Evolutionary conservation across 73 alveolate species (phyloP).

Genomic region (Paramecium octaurelia): DNA sequence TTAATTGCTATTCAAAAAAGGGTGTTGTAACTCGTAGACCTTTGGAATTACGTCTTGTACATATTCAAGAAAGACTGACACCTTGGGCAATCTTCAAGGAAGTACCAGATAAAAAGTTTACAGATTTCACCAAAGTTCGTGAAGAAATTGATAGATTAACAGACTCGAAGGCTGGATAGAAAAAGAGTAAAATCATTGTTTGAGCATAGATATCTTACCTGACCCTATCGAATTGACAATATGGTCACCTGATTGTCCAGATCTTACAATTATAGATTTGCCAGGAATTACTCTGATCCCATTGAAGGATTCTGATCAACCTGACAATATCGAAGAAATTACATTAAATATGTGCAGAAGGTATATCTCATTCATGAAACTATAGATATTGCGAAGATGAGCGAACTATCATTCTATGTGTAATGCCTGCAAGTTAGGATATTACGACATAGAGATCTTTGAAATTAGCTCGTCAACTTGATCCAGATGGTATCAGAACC

Average conservation of each 20-base stretch:
- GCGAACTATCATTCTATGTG: slow-evolving; percentile 88
- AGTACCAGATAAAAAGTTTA: slow-evolving; percentile 68
- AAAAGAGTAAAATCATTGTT: slow-evolving; percentile 58
- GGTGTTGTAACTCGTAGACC: slow-evolving; percentile 95
- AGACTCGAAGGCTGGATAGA: slow-evolving; percentile 87
- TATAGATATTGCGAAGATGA: slow-evolving; percentile 84
- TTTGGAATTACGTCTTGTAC: slow-evolving; percentile 86
- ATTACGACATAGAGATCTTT: slow-evolving; percentile 93
- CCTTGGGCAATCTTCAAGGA: slow-evolving; percentile 80
- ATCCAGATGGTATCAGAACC: slow-evolving; percentile 90
- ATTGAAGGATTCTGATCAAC: slow-evolving; percentile 64
- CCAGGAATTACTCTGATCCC: slow-evolving; percentile 91
- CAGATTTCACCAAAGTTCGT: slow-evolving; percentile 78
- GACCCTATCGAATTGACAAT: slow-evolving; percentile 77
- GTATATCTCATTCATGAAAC: background rate
- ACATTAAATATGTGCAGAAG: slow-evolving; percentile 65
- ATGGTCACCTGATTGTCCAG: slow-evolving; percentile 85
- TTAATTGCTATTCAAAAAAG: slow-evolving; percentile 15
- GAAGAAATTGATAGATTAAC: slow-evolving; percentile 87
- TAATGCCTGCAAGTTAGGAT: slow-evolving; percentile 94
- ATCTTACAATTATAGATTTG: slow-evolving; percentile 86
- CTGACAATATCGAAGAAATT: slow-evolving; percentile 66
- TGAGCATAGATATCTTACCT: slow-evolving; percentile 51
- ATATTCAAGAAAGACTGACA: slow-evolving; percentile 57
- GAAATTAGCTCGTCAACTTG: slow-evolving; percentile 89